phyloP scores from a whole-genome alignment of 2,329 filamentous ascomycete species.

The Immersiporthe knoxdaviesiana region DNA sequence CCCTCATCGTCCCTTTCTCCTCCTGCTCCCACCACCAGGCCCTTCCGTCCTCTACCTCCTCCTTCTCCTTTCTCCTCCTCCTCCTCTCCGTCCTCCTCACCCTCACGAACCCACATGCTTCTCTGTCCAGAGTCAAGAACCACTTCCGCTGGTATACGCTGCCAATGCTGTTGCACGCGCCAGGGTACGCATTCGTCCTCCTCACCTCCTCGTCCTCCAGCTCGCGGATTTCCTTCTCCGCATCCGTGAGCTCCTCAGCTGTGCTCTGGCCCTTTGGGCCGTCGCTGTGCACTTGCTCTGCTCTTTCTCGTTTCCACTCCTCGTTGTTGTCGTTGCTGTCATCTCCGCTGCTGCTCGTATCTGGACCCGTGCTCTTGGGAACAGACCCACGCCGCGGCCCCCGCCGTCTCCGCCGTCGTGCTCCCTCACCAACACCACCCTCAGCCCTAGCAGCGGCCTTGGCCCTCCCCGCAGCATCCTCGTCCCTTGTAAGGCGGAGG shows the following conservation, averaged over 20 bases:
- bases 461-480: slow-evolving; percentile 26
- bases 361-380: slow-evolving; percentile 21
- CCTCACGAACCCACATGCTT: slow-evolving; percentile 59
- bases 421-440: no score
- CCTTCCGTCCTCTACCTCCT: slow-evolving; percentile 19
- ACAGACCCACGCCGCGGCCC: not conserved
- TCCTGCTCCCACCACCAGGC: slow-evolving; percentile 34
- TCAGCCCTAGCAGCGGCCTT: slow-evolving; percentile 17
- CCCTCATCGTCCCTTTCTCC: slow-evolving; percentile 22
- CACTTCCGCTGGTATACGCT: slow-evolving; percentile 70
- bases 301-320: slow-evolving; percentile 5
- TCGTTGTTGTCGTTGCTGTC: slow-evolving; percentile 25
- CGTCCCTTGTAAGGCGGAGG: slow-evolving; percentile 51
- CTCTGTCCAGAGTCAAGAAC: slow-evolving; percentile 66
- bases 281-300: no score
- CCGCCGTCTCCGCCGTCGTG: not conserved
- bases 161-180: slow-evolving; percentile 66
- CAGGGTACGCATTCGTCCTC: slow-evolving; percentile 66
- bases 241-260: slow-evolving; percentile 37
- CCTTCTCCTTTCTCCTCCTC: slow-evolving; percentile 22
- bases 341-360: slow-evolving; percentile 34
- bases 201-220: slow-evolving; percentile 58
- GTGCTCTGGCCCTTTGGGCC: slow-evolving; percentile 28
- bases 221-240: slow-evolving; percentile 48
- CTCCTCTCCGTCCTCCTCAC: slow-evolving; percentile 31